phyloP scores from a whole-genome alignment of 2,329 filamentous ascomycete species.

The Torrubiellomyces zombiae region DNA sequence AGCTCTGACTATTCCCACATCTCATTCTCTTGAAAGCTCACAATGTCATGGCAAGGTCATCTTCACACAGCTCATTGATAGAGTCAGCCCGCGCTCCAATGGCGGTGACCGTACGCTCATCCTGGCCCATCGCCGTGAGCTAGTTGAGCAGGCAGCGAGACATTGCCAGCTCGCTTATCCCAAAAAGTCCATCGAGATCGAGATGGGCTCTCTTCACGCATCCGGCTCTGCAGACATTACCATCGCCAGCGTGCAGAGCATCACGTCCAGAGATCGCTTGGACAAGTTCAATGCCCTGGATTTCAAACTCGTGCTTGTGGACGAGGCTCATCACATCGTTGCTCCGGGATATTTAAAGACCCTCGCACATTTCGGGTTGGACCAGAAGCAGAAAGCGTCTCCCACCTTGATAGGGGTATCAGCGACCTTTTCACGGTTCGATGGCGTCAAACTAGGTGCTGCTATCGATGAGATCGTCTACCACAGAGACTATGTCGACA shows the following conservation, averaged over 20 bases:
- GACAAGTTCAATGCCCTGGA: conserved; percentile 59
- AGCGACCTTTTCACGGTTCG: conserved; percentile 61
- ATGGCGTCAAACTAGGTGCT: conserved; percentile 65
- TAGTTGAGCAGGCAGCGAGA: conserved; percentile 81
- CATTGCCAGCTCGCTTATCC: conserved; percentile 77
- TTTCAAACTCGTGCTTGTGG: conserved; percentile 86
- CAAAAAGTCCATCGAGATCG: conserved; percentile 65
- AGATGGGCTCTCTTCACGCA: conserved; percentile 70
- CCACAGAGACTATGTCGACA: conserved; percentile 56
- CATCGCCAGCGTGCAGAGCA: conserved; percentile 74
- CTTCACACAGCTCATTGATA: conserved; percentile 86
- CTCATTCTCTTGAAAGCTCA: neutral
- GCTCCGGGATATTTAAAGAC: conserved; percentile 61
- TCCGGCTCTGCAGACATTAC: conserved; percentile 81
- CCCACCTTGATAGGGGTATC: conserved; percentile 79
- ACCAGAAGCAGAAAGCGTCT: conserved; percentile 21
- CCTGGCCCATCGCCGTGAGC: conserved; percentile 77
- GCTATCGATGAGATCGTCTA: conserved; percentile 94
- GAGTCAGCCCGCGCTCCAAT: conserved; percentile 38
- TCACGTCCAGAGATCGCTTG: conserved; percentile 62
- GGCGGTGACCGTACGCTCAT: conserved; percentile 63
- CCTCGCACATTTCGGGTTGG: conserved; percentile 63
- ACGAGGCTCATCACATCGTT: conserved; percentile 95
- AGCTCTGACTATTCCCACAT: conserved; percentile 9
- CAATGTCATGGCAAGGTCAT: conserved; percentile 45